Evolutionary conservation across 1,284 basidiomycete genomes (phyloP).

Genomic region (Ustilago nuda): DNA sequence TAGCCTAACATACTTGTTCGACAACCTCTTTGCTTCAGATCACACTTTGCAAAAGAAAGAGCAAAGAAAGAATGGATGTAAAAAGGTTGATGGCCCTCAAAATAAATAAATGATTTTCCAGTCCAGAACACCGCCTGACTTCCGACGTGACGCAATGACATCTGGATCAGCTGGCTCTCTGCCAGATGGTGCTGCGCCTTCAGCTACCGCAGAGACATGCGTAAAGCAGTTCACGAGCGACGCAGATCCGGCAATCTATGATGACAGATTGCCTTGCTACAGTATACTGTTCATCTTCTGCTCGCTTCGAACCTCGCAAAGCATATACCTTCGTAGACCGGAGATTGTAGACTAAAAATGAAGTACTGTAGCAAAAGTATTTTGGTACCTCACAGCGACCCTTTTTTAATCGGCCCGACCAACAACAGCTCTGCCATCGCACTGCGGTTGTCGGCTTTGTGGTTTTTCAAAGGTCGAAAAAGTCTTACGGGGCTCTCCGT

Average conservation of each 20-base stretch:
- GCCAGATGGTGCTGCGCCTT: neutral
- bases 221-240: conserved; percentile 13
- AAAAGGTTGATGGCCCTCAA: neutral
- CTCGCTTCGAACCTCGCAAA: neutral
- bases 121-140: conserved; percentile 10
- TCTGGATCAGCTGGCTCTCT: neutral
- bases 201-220: neutral
- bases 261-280: neutral
- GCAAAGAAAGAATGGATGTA: neutral
- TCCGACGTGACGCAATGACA: conserved; percentile 27
- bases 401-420: neutral
- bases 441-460: neutral
- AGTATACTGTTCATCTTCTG: neutral
- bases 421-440: neutral
- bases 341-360: neutral
- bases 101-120: neutral
- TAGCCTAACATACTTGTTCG: neutral
- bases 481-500: neutral
- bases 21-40: neutral
- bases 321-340: neutral
- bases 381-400: neutral
- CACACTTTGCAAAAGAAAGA: neutral
- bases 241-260: neutral
- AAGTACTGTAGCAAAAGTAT: neutral
- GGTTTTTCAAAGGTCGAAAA: neutral